Evolutionary conservation across 371 early-diverging fungal genomes (phyloP).

Genomic region (Syncephalastrum monosporum): DNA sequence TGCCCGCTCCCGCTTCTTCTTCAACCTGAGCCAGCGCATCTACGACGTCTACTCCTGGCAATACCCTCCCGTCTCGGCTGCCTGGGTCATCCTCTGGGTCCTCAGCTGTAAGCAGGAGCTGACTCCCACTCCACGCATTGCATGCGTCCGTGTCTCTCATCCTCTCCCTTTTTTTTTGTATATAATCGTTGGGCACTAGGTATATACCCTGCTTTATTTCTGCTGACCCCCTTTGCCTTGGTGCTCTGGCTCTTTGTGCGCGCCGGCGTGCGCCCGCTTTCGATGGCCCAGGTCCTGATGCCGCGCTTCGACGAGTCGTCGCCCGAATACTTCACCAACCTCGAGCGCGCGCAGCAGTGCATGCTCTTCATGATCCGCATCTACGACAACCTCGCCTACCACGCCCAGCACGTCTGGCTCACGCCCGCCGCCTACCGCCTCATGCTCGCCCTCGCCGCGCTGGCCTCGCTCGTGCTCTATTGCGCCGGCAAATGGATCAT

Average conservation of each 20-base stretch:
- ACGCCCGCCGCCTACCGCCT: conserved; percentile 18
- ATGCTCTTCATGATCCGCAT: conserved; percentile 33
- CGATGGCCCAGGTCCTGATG: conserved; percentile 24
- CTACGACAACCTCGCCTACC: conserved; percentile 43
- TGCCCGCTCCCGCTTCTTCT: conserved; percentile 37
- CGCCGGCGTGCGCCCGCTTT: conserved; percentile 16
- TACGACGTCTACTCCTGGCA: conserved; percentile 40
- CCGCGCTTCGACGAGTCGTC: conserved; percentile 40
- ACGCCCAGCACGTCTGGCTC: conserved; percentile 25
- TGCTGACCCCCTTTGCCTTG: conserved; percentile 23
- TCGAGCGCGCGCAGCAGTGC: conserved; percentile 34
- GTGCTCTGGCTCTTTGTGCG: conserved; percentile 20
- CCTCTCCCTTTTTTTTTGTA: not conserved
- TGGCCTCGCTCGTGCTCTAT: conserved; percentile 6
- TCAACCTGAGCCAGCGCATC: conserved; percentile 17
- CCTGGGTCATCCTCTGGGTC: conserved; percentile 9
- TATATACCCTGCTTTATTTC: conserved; percentile 23
- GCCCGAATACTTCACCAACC: conserved; percentile 33
- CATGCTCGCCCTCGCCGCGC: conserved; percentile 6
- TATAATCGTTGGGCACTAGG: conserved; percentile 12
- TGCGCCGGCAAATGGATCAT: conserved; percentile 15
- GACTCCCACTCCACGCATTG: no score
- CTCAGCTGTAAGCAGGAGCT: conserved; percentile 10
- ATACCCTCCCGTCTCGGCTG: conserved; percentile 13
- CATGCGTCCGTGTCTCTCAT: no score